Base-by-base conservation (phyloP, 169 alveolate species). In the Eimeria maxima region DNA sequence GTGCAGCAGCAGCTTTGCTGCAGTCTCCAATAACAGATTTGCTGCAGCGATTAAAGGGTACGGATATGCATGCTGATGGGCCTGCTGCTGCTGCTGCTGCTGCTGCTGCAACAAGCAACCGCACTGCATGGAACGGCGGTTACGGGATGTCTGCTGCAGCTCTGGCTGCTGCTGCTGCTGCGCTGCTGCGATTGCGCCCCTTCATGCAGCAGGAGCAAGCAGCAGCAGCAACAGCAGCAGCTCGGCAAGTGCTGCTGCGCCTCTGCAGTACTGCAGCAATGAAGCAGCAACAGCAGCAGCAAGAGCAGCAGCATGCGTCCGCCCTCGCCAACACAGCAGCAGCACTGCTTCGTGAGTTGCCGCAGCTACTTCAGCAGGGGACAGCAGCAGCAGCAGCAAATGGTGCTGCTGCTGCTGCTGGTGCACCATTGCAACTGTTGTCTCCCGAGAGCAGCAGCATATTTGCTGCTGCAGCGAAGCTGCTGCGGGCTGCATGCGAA, bases 391-490 rank as follows among this genome's bases (percentile, higher is more conserved):
- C 74, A 65, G 27, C n/a, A 14, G 69, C 69, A 16, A 16, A 8
- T 53, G 74, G 24, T 7, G 69, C 65, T 29, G 42, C 89, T 24
- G 67, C 89, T 78, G 89, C 89, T 53, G 69, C 73, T 24, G 44
- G 67, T 24, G 42, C 65, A 78, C 2, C 45, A n/a, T 3, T 74
- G 90, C 69, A 8, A 50, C 91, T 47, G 16, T 27, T 27, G 73
- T 55, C 91, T 83, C 91, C 74, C 5, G 91, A 83, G 2, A 83
- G 74, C 69, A 83, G 91, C 91, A 55, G 73, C 27, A 55, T 83
- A 1, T 83, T 83, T 55, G 91, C 91, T 83, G 91, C 91, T 42
- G 91, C 91, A 53, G 91, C 91, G 53, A 83, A 83, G 91, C 91
- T 83, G 33, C 73, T 83, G 91, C 73, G 0, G 13, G 57, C 29